Evolutionary conservation across 1,284 basidiomycete species (phyloP).

Genomic region (Ustilago lituana): DNA sequence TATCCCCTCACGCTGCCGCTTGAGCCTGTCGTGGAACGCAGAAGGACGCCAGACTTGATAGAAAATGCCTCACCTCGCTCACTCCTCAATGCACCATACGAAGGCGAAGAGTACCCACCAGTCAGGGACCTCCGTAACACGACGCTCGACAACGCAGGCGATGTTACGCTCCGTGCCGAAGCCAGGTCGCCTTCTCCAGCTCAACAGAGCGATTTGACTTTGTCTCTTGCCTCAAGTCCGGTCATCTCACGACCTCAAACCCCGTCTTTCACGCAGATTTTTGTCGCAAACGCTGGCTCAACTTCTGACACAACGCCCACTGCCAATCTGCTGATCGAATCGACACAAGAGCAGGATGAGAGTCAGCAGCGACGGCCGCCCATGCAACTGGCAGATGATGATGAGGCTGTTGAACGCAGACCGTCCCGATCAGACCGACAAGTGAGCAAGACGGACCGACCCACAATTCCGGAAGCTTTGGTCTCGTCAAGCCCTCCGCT

Average conservation of each 20-base stretch:
- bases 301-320: too few relatives aligned
- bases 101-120: too few relatives aligned
- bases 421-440: too few relatives aligned
- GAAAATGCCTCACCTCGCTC: too few relatives aligned
- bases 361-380: background rate
- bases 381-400: too few relatives aligned
- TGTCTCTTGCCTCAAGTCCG: constrained; percentile 3
- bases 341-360: background rate
- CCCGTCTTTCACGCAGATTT: background rate
- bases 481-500: constrained; percentile 9
- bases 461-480: background rate
- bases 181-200: background rate
- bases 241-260: background rate
- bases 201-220: constrained; percentile 12
- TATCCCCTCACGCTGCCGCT: background rate
- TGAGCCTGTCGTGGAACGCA: too few relatives aligned
- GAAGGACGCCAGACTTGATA: too few relatives aligned
- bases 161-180: background rate
- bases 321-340: too few relatives aligned
- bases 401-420: too few relatives aligned
- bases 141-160: background rate
- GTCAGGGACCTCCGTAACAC: too few relatives aligned
- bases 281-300: background rate
- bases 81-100: too few relatives aligned
- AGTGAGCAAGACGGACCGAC: background rate